Base-by-base conservation (phyloP, 169 alveolate species). In the Plasmodium gonderi region DNA sequence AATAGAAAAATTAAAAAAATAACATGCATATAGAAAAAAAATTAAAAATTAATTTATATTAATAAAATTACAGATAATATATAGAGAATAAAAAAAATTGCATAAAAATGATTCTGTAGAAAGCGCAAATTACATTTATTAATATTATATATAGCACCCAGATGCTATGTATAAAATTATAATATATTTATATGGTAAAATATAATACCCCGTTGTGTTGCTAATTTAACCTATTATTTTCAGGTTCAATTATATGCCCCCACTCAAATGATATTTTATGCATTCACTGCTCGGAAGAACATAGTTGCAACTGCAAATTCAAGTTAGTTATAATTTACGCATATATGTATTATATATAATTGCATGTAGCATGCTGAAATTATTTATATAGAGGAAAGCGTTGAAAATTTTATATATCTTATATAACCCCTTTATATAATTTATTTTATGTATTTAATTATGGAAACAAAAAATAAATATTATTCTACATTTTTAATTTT, bases 171-270 rank as follows among this genome's bases (percentile, higher is more conserved):
- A 20, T 60, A 20, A 31, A 23, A 79, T 47, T 47, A 29, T 33
- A 17, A 31, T 60, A 60, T 40, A 47, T 77, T 14, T n/a, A 8
- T 45, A 77, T 77, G 14, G 31, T 44, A 23, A 45, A 44, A 26
- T 77, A 60, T 80, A 40, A 36, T 8, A 38, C 44, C 72, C 68
- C 69, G 17, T 20, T 79, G 29, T 36, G n/a, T n/a, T 54, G 29
- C 44, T 26, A 1, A 33, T 40, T 9, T 8, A n/a, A 14, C 47
- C 38, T 65, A 36, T 80, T 38, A 23, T 80, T 75, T 40, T 1
- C 38, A 80, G 91, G 91, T 80, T 60, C 91, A 40, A 67, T 80
- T 64, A 80, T 80, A 80, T 80, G 91, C 29, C 91, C 91, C 17
- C 91, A 80, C 64, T 80, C 91, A 1, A 64, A 80, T 64, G 91